Conservation (phyloP, 805 yeast genomes). For the Kurtzmaniella cleridarum region DNA sequence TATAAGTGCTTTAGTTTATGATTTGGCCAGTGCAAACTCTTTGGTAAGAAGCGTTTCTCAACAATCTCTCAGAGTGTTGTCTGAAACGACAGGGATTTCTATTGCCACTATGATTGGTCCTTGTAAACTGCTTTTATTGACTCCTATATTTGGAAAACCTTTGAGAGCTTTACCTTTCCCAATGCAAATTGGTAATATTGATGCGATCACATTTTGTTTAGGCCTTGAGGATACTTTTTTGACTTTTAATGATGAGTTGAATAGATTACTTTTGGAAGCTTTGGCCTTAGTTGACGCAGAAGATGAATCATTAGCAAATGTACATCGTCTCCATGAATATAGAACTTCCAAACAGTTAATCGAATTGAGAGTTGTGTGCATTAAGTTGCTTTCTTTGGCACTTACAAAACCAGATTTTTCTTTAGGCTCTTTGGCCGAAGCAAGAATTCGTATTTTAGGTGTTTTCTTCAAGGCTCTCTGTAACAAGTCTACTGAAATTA, state of each 20-base stretch:
- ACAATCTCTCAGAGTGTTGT: constrained; percentile 56
- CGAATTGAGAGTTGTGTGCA: constrained; percentile 85
- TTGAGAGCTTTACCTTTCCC: constrained; percentile 94
- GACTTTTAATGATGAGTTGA: constrained; percentile 83
- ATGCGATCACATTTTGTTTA: constrained; percentile 90
- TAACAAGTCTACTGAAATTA: constrained; percentile 77
- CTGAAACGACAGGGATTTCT: constrained; percentile 66
- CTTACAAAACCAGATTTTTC: constrained; percentile 80
- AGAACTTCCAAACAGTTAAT: constrained; percentile 84
- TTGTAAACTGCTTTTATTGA: constrained; percentile 73
- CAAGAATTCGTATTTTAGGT: constrained; percentile 80
- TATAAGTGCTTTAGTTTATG: constrained; percentile 86
- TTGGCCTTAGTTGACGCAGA: constrained; percentile 95
- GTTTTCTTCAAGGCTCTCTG: constrained; percentile 92
- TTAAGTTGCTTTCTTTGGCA: constrained; percentile 75
- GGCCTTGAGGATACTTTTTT: constrained; percentile 75
- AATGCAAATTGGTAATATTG: constrained; percentile 97
- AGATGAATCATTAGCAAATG: constrained; percentile 88
- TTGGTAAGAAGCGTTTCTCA: constrained; percentile 81
- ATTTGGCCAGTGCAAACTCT: constrained; percentile 82
- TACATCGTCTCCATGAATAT: constrained; percentile 79
- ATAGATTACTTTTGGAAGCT: constrained; percentile 81
- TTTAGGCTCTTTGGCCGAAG: constrained; percentile 65
- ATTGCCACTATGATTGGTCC: constrained; percentile 74
- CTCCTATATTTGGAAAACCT: constrained; percentile 97